phyloP scores from a whole-genome alignment of 371 early-diverging fungal species.

The Quaeritorhiza haematococci region DNA sequence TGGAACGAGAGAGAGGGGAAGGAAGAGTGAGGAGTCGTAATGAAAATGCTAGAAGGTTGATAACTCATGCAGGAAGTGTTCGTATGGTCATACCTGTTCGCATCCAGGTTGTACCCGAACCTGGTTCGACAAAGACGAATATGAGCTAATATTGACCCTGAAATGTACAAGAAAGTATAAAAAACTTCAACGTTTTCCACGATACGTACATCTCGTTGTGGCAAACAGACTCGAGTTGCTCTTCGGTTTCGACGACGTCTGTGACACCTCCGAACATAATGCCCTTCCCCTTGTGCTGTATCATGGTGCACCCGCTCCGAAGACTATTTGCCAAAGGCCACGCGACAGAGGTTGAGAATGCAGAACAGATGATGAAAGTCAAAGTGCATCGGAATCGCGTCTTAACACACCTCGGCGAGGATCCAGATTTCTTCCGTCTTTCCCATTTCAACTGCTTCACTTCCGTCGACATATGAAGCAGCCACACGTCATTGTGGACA shows the following conservation, averaged over 20 bases:
- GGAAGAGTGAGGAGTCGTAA: not conserved
- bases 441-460: constrained; percentile 52
- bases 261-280: constrained; percentile 51
- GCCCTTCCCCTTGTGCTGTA: constrained; percentile 48
- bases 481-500: constrained; percentile 58
- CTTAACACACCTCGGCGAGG: constrained; percentile 11
- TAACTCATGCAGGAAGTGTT: not conserved
- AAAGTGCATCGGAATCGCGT: not conserved
- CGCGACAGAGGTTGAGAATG: too few species aligned
- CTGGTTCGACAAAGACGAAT: not conserved
- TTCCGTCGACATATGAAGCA: constrained; percentile 50
- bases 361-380: not conserved
- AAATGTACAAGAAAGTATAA: not conserved
- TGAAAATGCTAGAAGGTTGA: not conserved
- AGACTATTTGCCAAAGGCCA: constrained; percentile 25
- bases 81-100: not conserved
- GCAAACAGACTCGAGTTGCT: constrained; percentile 48
- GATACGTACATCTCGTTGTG: constrained; percentile 42
- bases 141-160: constrained; percentile 14
- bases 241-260: constrained; percentile 56
- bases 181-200: not conserved
- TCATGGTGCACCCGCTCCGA: constrained; percentile 54
- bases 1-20: not conserved
- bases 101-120: not conserved
- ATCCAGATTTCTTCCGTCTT: constrained; percentile 42